These are phyloP conservation scores for Fusarium brachygibbosum DNA, from an alignment of 2,329 filamentous ascomycete genomes.

Conservation along the genomic window DNA sequence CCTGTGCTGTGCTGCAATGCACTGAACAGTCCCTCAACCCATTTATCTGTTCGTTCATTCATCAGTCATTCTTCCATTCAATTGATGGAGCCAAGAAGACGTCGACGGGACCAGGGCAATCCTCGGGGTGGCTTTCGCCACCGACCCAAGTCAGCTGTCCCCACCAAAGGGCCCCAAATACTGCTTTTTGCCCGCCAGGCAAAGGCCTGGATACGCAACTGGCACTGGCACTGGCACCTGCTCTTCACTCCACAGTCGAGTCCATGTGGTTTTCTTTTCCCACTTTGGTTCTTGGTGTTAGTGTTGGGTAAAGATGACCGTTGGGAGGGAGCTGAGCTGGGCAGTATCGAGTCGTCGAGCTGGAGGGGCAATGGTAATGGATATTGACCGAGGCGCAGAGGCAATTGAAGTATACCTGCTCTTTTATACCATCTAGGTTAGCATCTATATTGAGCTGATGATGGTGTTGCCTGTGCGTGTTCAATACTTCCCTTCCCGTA, in stretches of 20 bases:
- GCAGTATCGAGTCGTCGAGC: neutral
- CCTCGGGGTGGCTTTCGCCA: conserved; percentile 50
- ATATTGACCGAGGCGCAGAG: conserved; percentile 6
- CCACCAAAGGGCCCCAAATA: conserved; percentile 48
- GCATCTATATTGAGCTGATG: conserved; percentile 23
- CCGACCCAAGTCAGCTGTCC: conserved; percentile 52
- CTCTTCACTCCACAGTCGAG: conserved; percentile 13
- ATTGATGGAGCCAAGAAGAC: conserved; percentile 22
- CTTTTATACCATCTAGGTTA: conserved; percentile 11
- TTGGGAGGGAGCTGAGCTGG: conserved; percentile 13
- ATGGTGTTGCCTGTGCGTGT: conserved; percentile 28
- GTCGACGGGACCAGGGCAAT: conserved; percentile 26
- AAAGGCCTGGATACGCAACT: conserved; percentile 34
- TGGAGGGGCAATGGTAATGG: conserved; percentile 5
- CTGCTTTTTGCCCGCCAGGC: conserved; percentile 30
- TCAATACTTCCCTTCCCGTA: neutral
- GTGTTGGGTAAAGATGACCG: conserved; percentile 6
- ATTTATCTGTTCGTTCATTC: neutral
- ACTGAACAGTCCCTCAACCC: neutral
- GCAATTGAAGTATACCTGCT: neutral
- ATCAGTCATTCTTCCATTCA: neutral
- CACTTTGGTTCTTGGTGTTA: conserved; percentile 21
- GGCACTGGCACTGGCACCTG: conserved; percentile 23
- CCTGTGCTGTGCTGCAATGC: neutral
- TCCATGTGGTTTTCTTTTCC: conserved; percentile 10